These are phyloP conservation scores for Fagus crenata DNA, from an alignment of 306 rosid genomes.

Conservation along the genomic window DNA sequence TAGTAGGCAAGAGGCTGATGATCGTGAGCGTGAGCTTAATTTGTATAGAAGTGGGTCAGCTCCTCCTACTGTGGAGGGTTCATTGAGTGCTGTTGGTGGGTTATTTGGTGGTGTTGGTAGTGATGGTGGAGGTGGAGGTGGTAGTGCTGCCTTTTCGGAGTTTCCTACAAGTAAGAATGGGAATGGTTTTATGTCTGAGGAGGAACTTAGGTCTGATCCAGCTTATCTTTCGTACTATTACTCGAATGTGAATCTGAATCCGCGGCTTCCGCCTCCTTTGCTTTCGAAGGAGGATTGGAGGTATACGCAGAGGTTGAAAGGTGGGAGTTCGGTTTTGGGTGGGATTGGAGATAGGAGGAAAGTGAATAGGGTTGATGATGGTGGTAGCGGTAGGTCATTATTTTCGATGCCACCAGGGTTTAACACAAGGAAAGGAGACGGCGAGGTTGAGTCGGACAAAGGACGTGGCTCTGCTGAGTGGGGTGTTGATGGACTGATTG, in stretches of 20 bases:
- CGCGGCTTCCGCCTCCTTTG: slow-evolving; percentile 86
- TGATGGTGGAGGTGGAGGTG: slow-evolving; percentile 7
- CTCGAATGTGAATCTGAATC: slow-evolving; percentile 79
- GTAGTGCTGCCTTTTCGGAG: slow-evolving; percentile 40
- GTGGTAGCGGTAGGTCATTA: slow-evolving; percentile 48
- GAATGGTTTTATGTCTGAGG: slow-evolving; percentile 72
- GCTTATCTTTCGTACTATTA: slow-evolving; percentile 75
- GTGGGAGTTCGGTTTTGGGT: slow-evolving; percentile 63
- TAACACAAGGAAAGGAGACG: slow-evolving; percentile 56
- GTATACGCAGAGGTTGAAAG: slow-evolving; percentile 69
- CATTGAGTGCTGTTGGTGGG: slow-evolving; percentile 77
- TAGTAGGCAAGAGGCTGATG: slow-evolving; percentile 65
- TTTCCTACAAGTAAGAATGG: slow-evolving; percentile 50
- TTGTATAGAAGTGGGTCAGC: slow-evolving; percentile 89
- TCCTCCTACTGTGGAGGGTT: slow-evolving; percentile 90
- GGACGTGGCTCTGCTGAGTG: slow-evolving; percentile 66
- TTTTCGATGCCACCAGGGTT: slow-evolving; percentile 78
- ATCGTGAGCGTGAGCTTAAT: slow-evolving; percentile 69
- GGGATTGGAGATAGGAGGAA: slow-evolving; percentile 91
- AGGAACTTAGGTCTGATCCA: slow-evolving; percentile 93
- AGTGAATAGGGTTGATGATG: slow-evolving; percentile 53
- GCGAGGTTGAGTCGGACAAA: slow-evolving; percentile 53
- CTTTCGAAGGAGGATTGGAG: slow-evolving; percentile 90
- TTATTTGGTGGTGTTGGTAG: slow-evolving; percentile 39
- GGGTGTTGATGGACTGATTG: slow-evolving; percentile 85